A percentile compares a stretch with the other conserved stretches of the same genome.
Conservation (phyloP, 495 filamentous ascomycete species). For the Aspergillus funiculosus region DNA sequence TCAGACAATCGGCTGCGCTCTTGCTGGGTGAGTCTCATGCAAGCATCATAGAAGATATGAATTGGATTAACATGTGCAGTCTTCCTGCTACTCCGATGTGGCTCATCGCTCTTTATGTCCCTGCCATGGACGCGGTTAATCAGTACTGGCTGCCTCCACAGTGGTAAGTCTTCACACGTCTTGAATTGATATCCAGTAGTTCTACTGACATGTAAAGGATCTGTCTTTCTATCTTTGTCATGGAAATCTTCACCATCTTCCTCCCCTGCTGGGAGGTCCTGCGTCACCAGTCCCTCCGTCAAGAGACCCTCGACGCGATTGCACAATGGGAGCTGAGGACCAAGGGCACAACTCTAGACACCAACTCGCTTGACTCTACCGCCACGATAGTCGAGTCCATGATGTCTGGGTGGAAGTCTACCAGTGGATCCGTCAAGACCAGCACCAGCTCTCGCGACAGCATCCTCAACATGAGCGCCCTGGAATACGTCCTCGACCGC, state of each 20-base stretch:
- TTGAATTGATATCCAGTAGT: not conserved
- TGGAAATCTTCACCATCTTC: conserved; percentile 50
- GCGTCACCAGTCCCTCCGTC: conserved; percentile 42
- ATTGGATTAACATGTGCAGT: conserved; percentile 26
- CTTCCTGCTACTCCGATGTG: conserved; percentile 63
- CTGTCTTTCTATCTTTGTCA: conserved; percentile 47
- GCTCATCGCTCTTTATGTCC: conserved; percentile 56
- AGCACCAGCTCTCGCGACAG: conserved; percentile 29
- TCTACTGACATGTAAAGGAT: conserved; percentile 35
- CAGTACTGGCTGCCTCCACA: conserved; percentile 48
- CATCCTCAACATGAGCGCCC: conserved; percentile 52
- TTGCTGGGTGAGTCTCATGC: conserved; percentile 36
- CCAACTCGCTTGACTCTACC: conserved; percentile 26
- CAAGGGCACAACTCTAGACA: conserved; percentile 22
- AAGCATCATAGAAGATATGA: not conserved
- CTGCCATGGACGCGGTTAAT: conserved; percentile 50
- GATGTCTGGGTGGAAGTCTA: conserved; percentile 32
- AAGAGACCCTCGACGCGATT: conserved; percentile 36
- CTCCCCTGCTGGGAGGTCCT: conserved; percentile 52
- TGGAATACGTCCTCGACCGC: conserved; percentile 52
- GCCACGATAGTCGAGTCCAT: conserved; percentile 31
- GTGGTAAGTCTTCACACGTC: conserved; percentile 47
- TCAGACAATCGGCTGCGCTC: conserved; percentile 56
- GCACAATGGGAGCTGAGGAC: conserved; percentile 30
- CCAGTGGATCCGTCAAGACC: conserved; percentile 25